Percentiles rank a stretch among this genome's conserved stretches.
Evolutionary conservation across 306 rosid genomes (phyloP).

Genomic region (Vachellia pachyceras): DNA sequence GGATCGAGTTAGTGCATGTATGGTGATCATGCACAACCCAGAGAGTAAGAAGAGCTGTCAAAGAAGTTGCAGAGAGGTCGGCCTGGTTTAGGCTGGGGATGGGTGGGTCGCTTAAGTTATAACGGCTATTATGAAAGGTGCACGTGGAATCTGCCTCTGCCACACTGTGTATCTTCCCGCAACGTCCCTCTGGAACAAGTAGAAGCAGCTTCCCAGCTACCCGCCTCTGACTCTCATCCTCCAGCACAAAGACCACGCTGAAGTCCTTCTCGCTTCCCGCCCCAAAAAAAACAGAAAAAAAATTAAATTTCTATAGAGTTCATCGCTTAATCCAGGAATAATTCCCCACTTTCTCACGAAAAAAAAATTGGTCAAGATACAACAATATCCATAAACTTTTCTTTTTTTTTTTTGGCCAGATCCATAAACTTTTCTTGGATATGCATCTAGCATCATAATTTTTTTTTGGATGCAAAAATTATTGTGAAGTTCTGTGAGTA

Average conservation of each 20-base stretch:
- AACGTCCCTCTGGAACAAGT: neutral
- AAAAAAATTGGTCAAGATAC: too few species aligned
- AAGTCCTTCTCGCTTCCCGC: neutral
- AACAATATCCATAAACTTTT: too few species aligned
- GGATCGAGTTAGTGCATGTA: neutral
- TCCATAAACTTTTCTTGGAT: too few species aligned
- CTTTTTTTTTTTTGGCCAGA: too few species aligned
- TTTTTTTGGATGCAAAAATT: too few species aligned
- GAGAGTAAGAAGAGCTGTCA: slow-evolving; percentile 1
- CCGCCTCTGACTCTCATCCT: neutral
- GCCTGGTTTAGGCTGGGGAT: slow-evolving; percentile 51
- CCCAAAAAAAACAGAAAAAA: too few species aligned
- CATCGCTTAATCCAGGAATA: too few species aligned
- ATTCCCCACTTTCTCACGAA: too few species aligned
- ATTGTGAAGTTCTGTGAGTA: too few species aligned
- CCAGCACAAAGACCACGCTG: neutral
- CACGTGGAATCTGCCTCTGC: slow-evolving; percentile 77
- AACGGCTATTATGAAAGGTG: slow-evolving; percentile 43
- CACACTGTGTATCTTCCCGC: slow-evolving; percentile 35
- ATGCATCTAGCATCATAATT: too few species aligned
- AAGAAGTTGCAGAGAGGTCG: slow-evolving; percentile 52
- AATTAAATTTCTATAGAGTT: too few species aligned
- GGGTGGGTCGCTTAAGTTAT: slow-evolving; percentile 33
- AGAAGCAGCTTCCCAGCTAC: slow-evolving; percentile 55
- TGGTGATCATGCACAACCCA: slow-evolving; percentile 18